Percentiles rank a stretch among this genome's conserved stretches.
Conservation (phyloP, 148 eudicot species). For the Rhododendron ovatum region DNA sequence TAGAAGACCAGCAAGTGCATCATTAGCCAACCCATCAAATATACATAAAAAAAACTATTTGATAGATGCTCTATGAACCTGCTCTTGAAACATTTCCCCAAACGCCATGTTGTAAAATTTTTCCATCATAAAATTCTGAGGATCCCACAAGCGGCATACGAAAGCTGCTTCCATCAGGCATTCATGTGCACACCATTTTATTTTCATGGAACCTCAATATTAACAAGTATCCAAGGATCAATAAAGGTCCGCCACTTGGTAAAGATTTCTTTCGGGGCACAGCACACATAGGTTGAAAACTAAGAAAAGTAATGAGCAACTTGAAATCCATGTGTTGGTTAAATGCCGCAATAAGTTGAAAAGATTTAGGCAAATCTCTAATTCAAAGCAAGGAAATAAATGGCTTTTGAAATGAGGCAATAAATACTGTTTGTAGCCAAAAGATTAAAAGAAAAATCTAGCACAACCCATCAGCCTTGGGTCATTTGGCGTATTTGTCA, state of each 20-base stretch:
- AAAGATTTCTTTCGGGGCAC: not conserved
- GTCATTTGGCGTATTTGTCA: not conserved
- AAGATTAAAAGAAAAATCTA: not conserved
- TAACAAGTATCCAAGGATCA: not conserved
- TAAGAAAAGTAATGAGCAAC: not conserved
- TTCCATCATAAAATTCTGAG: not conserved
- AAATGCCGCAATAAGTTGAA: not conserved
- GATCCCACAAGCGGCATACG: not conserved
- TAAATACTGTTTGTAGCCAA: not conserved
- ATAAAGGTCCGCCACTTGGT: not conserved
- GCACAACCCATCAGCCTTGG: not conserved
- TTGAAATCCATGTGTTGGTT: not conserved
- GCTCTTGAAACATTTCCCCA: not conserved
- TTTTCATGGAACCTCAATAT: not conserved
- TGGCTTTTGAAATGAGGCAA: not conserved
- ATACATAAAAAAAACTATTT: too few relatives aligned
- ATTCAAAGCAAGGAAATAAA: not conserved
- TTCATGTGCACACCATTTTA: not conserved
- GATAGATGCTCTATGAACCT: not conserved
- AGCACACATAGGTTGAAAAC: not conserved
- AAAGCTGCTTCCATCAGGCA: not conserved
- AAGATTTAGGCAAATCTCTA: not conserved
- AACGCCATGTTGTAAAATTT: not conserved
- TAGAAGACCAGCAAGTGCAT: not conserved
- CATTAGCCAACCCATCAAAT: not conserved